Evolutionary conservation across 2,329 filamentous ascomycete genomes (phyloP), one percentile per base, ranked within the genome.

Genomic region (Monilinia laxa): DNA sequence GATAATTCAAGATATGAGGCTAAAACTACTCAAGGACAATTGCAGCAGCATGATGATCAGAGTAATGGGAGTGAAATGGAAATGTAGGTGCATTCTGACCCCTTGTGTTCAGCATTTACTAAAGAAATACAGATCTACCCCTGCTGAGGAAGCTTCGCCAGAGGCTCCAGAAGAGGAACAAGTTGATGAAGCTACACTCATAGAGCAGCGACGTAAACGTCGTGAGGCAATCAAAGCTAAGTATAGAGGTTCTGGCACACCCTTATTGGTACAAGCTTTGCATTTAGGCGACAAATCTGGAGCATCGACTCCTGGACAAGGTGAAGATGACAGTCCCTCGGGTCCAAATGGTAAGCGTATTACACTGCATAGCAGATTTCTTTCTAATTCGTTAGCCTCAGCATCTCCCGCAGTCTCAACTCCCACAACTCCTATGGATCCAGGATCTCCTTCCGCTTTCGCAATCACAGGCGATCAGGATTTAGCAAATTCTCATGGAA

Each of bases 201-300:
- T 97, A 74, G 91, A 96, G 77, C 89, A 92, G 74, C 90, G 93
- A 65, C 90, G 93, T 38, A 92, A 90, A 76, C 87, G 90, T 67
- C 89, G 93, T 71, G 91, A 95, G 79, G 91, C 92, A 70, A 90
- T 96, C 70, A 86, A 92, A 76, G 90, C 91, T 76, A 96, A 93
- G 80, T 90, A 92, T 74, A 88, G 87, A 78, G 81, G 78, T 71
- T 88, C 89, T 73, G 85, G 88, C 62, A 88, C 89, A 60, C 90
- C 91, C 62, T 82, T 94, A 74, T 84, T 91, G 68, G 86, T 94
- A 70, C 88, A 93, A 79, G 89, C 69, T 51, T 71, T 75, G 68
- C 74, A 76, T 55, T 70, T 76, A 55, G 75, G 73, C 68, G 73
- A 76, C 62, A 76, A 74, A 47, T 75, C 75, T 71, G 74, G 69